Conservation (phyloP, 768 basidiomycete species). For the Jaapia argillacea region DNA sequence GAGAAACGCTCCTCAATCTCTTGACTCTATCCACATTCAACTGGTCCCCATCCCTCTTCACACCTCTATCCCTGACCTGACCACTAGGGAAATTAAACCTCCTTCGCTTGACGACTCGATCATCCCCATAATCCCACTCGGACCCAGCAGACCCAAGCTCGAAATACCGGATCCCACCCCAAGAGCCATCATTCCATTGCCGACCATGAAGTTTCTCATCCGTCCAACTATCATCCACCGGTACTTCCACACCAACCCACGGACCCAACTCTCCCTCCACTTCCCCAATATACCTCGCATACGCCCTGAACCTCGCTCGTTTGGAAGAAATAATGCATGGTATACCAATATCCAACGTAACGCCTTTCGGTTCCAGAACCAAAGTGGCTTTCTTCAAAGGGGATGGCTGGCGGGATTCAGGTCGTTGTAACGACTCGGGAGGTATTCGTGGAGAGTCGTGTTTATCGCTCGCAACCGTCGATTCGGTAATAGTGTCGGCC, state of each 20-base stretch:
- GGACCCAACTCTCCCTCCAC: conserved; percentile 72
- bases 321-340: conserved; percentile 85
- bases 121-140: conserved; percentile 55
- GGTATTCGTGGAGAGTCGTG: no score
- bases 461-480: conserved; percentile 3
- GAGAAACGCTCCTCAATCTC: conserved; percentile 58
- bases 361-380: conserved; percentile 37
- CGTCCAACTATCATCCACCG: conserved; percentile 48
- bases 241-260: conserved; percentile 90
- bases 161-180: conserved; percentile 78
- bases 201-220: conserved; percentile 45
- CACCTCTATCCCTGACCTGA: conserved; percentile 23
- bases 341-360: conserved; percentile 77
- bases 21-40: conserved; percentile 38
- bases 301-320: conserved; percentile 76
- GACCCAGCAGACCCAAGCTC: conserved; percentile 50
- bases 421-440: no score
- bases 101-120: conserved; percentile 34
- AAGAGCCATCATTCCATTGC: conserved; percentile 81
- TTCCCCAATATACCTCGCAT: conserved; percentile 82
- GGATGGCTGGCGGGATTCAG: no score
- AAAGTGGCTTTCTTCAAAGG: no score
- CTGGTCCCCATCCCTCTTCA: conserved; percentile 52
- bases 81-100: conserved; percentile 20
- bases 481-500: conserved; percentile 21